Conservation (phyloP, 352 stramenopile genomes). For the Phytophthora fragariaefolia region DNA sequence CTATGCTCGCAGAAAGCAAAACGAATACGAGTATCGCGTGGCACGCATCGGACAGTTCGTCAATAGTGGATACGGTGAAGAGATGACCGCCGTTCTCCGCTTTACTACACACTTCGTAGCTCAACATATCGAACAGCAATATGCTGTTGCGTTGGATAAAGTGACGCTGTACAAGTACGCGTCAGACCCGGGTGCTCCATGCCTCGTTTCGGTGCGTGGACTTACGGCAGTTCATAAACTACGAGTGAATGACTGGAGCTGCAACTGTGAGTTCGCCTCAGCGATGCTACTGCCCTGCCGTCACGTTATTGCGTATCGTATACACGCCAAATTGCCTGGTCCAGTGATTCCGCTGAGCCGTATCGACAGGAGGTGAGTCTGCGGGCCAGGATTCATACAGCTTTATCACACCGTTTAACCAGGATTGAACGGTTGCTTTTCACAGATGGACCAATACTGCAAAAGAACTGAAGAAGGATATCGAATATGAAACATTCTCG, state of each 20-base stretch:
- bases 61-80: too few relatives aligned
- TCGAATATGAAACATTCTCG: not conserved
- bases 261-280: not conserved
- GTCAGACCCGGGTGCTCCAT: too few relatives aligned
- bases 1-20: too few relatives aligned
- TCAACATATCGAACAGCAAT: too few relatives aligned
- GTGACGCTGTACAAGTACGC: too few relatives aligned
- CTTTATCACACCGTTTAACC: not conserved
- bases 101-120: too few relatives aligned
- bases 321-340: not conserved
- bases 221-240: too few relatives aligned
- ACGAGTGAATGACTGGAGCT: not conserved
- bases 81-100: too few relatives aligned
- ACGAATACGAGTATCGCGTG: too few relatives aligned
- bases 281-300: not conserved
- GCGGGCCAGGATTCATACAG: not conserved
- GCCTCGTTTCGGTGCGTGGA: too few relatives aligned
- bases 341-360: not conserved
- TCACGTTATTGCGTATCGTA: not conserved
- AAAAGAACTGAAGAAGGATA: not conserved
- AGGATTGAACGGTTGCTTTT: not conserved
- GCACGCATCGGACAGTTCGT: too few relatives aligned
- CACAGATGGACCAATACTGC: not conserved
- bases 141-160: too few relatives aligned
- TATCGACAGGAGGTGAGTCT: not conserved